These are phyloP conservation scores for Cyclotella sp. DNA, from an alignment of 108 stramenopile genomes.

Conservation along the genomic window DNA sequence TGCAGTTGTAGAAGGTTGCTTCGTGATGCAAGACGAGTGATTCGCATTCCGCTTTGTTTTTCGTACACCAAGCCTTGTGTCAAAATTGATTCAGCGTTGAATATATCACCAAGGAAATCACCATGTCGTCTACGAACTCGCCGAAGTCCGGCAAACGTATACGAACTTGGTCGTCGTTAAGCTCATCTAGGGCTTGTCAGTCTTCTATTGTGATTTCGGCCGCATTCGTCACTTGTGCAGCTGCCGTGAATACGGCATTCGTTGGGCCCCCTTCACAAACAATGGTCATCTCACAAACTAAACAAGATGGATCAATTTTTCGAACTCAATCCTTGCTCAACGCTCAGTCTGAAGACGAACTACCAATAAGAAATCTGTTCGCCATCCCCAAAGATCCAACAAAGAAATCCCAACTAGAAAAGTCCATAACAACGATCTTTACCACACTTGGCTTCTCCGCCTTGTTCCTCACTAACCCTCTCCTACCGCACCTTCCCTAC, in stretches of 20 bases:
- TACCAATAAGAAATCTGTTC: neutral
- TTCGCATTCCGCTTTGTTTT: too few species aligned
- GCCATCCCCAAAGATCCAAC: slow-evolving; percentile 17
- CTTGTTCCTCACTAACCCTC: slow-evolving; percentile 49
- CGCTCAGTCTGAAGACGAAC: slow-evolving; percentile 1
- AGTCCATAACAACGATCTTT: slow-evolving; percentile 36
- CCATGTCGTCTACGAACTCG: neutral
- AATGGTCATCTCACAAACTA: neutral
- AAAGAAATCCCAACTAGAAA: slow-evolving; percentile 41
- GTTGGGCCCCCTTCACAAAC: neutral
- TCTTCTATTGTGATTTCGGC: neutral
- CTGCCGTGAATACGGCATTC: neutral
- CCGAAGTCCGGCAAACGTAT: slow-evolving; percentile 8
- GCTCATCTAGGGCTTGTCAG: neutral
- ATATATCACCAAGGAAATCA: neutral
- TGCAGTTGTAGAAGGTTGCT: too few species aligned
- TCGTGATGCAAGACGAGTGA: too few species aligned
- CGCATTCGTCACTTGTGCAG: neutral
- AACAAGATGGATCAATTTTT: neutral
- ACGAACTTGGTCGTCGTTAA: slow-evolving; percentile 6
- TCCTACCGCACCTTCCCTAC: slow-evolving; percentile 48
- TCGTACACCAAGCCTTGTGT: too few species aligned
- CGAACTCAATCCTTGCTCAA: neutral
- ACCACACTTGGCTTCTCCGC: slow-evolving; percentile 53
- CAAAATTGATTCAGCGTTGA: slow-evolving; percentile 10